Conservation (phyloP, 371 early-diverging fungal genomes). For the Thermomucor indicae-seudaticae region DNA sequence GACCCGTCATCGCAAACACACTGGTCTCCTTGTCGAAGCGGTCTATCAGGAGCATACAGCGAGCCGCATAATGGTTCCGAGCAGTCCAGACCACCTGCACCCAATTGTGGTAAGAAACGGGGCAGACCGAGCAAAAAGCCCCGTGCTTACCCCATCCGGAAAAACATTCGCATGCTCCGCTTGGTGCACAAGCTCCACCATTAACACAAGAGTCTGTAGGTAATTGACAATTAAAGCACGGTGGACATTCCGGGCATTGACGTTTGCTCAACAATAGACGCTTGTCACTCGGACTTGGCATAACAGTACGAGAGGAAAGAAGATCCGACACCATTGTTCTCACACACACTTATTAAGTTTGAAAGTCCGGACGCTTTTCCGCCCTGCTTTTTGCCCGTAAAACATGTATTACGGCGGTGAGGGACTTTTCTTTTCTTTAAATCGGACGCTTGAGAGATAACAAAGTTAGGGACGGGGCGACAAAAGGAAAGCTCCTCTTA, state of each 20-base stretch:
- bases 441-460: too few species aligned
- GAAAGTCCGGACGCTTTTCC: too few species aligned
- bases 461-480: too few species aligned
- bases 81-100: conserved; percentile 35
- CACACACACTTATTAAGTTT: too few species aligned
- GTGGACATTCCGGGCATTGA: conserved; percentile 34
- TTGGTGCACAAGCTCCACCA: conserved; percentile 36
- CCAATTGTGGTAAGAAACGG: background rate
- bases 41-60: conserved; percentile 26
- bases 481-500: too few species aligned
- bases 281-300: too few species aligned
- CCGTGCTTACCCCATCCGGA: conserved; percentile 39
- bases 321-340: too few species aligned
- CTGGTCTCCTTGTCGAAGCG: conserved; percentile 19
- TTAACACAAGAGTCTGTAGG: conserved; percentile 34
- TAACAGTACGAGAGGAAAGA: too few species aligned
- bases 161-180: conserved; percentile 36
- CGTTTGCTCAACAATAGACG: too few species aligned
- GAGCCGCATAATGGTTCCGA: conserved; percentile 41
- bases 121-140: background rate
- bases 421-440: too few species aligned
- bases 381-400: too few species aligned
- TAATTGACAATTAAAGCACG: conserved; percentile 44
- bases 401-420: too few species aligned
- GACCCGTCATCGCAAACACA: conserved; percentile 47